Conservation (phyloP, 129 eudicot genomes). For the Silybum marianum region DNA sequence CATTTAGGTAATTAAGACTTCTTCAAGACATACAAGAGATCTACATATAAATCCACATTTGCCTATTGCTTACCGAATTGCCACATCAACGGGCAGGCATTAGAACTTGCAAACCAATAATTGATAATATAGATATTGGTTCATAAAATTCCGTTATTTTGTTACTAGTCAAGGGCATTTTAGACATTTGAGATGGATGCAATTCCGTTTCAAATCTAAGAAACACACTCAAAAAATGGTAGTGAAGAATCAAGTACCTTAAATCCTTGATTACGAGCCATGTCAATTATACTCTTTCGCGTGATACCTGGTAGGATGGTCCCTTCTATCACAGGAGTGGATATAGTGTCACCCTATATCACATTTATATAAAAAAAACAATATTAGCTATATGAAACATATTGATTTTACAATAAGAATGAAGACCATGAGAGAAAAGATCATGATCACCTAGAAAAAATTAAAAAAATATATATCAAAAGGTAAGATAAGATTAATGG, state of each 20-base stretch:
- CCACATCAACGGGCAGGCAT: neutral
- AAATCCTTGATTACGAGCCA: conserved; percentile 78
- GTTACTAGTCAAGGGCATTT: conserved; percentile 1
- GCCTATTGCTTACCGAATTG: neutral
- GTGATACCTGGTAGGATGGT: conserved; percentile 98
- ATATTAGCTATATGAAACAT: conserved; percentile 10
- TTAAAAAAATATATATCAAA: neutral
- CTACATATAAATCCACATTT: neutral
- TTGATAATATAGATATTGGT: neutral
- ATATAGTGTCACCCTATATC: conserved; percentile 71
- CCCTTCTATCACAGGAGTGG: conserved; percentile 87
- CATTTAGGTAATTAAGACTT: neutral
- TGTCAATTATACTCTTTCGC: conserved; percentile 87
- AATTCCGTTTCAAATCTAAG: neutral
- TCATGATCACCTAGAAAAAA: neutral
- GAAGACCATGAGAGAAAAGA: neutral
- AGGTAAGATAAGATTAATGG: neutral
- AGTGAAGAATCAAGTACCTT: conserved; percentile 51
- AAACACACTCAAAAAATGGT: neutral
- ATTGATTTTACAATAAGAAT: neutral
- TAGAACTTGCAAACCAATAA: neutral
- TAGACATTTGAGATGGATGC: neutral
- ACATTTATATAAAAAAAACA: conserved; percentile 9
- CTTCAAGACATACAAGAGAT: neutral
- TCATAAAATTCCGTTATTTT: neutral